Conservation (phyloP, 2,329 filamentous ascomycete species). For the Talaromyces amestolkiae region DNA sequence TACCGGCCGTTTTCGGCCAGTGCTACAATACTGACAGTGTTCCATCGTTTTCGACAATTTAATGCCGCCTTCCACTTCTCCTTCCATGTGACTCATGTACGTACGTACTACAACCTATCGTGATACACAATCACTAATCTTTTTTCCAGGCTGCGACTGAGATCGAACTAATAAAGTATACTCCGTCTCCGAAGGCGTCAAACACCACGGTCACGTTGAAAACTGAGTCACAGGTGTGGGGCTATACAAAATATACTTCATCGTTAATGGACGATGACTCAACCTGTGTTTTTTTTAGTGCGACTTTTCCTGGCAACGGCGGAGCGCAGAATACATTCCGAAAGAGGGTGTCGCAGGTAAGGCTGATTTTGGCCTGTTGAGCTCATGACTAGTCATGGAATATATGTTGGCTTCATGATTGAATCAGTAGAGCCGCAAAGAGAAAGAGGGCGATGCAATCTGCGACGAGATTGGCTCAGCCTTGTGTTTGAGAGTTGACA, state of each 20-base stretch:
- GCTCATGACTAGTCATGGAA: background rate
- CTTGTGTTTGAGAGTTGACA: background rate
- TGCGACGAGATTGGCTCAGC: conserved; percentile 1
- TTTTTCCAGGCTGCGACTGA: conserved; percentile 2
- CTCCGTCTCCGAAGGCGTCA: background rate
- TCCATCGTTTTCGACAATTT: background rate
- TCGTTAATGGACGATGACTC: conserved; percentile 1
- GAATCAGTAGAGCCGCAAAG: background rate
- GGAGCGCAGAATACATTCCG: conserved; percentile 4
- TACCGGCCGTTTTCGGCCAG: background rate
- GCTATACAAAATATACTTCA: background rate
- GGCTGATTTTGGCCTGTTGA: background rate
- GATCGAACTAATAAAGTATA: conserved; percentile 2
- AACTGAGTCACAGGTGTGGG: conserved; percentile 8
- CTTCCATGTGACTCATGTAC: conserved; percentile 2
- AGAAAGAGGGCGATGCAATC: background rate
- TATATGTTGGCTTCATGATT: background rate
- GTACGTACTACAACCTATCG: background rate
- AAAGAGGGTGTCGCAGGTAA: background rate
- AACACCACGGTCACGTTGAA: conserved; percentile 1
- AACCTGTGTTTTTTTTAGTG: background rate
- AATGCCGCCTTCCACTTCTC: background rate
- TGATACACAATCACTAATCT: background rate
- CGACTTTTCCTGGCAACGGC: background rate
- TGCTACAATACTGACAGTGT: background rate